Conservation (phyloP, 768 basidiomycete genomes). For the Mrakia hoshinonis region DNA sequence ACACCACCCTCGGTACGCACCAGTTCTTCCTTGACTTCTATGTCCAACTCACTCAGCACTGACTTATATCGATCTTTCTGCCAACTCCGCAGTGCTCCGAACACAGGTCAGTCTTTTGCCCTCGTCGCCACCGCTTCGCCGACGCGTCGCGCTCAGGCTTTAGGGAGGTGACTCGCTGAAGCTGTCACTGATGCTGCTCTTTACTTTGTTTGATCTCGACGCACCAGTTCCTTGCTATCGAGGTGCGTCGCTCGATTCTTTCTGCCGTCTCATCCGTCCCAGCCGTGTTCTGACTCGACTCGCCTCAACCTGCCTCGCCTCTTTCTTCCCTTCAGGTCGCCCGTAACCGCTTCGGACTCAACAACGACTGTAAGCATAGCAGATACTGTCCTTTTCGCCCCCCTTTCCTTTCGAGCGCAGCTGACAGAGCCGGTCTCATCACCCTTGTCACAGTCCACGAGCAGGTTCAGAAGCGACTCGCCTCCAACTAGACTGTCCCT, state of each 20-base stretch:
- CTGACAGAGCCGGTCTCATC: neutral
- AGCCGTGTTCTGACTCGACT: neutral
- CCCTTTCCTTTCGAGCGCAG: too few species aligned
- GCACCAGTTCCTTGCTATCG: slow-evolving; percentile 78
- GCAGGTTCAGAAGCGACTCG: slow-evolving; percentile 10
- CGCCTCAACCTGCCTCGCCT: neutral
- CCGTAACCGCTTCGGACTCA: slow-evolving; percentile 80
- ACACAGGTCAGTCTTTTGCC: slow-evolving; percentile 29
- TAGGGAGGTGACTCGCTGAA: too few species aligned
- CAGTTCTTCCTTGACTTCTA: neutral
- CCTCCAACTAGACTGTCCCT: neutral
- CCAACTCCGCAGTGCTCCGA: slow-evolving; percentile 32
- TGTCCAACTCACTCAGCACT: neutral
- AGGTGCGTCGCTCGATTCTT: slow-evolving; percentile 47
- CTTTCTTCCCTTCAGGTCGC: slow-evolving; percentile 59
- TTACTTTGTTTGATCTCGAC: neutral
- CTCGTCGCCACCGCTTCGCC: neutral
- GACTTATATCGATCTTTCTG: neutral
- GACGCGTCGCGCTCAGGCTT: too few species aligned
- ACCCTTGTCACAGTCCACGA: slow-evolving; percentile 5
- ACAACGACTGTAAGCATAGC: slow-evolving; percentile 47
- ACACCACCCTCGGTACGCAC: slow-evolving; percentile 80
- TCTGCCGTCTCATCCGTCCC: neutral
- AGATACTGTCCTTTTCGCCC: neutral
- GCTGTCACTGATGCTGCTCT: neutral